These are phyloP conservation scores for Suillus tomentosus DNA, from an alignment of 768 basidiomycete genomes.

Conservation along the genomic window DNA sequence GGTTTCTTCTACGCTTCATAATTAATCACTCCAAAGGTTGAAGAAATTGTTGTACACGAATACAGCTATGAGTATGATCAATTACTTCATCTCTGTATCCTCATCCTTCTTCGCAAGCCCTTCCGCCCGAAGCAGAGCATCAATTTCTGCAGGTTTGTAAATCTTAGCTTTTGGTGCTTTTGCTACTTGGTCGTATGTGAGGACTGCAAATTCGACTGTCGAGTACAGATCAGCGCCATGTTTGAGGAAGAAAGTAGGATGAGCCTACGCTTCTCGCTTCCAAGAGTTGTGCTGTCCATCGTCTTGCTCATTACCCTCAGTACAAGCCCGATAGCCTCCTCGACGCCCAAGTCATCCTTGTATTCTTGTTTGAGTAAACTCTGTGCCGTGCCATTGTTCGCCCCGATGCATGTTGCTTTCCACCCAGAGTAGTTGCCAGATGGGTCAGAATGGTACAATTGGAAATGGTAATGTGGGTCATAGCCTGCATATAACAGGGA, in stretches of 20 bases:
- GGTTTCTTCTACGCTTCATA: not conserved
- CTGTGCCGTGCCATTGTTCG: slow-evolving; percentile 95
- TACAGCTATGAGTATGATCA: slow-evolving; percentile 16
- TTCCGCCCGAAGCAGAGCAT: slow-evolving; percentile 75
- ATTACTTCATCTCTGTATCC: slow-evolving; percentile 74
- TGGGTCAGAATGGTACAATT: slow-evolving; percentile 97
- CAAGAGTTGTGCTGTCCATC: slow-evolving; percentile 97
- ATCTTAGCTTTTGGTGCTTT: slow-evolving; percentile 89
- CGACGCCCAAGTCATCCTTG: slow-evolving; percentile 89
- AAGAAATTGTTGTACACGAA: slow-evolving; percentile 8
- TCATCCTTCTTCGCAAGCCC: slow-evolving; percentile 88
- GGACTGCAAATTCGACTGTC: slow-evolving; percentile 93
- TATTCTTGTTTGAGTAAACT: slow-evolving; percentile 97
- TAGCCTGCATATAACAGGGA: slow-evolving; percentile 96
- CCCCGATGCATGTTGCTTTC: slow-evolving; percentile 99
- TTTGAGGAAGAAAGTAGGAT: not conserved
- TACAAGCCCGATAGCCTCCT: slow-evolving; percentile 91
- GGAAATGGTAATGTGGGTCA: slow-evolving; percentile 94
- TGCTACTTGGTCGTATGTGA: slow-evolving; percentile 79
- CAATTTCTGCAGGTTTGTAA: slow-evolving; percentile 86
- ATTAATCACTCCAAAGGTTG: not conserved
- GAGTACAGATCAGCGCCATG: slow-evolving; percentile 6
- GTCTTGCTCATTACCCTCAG: slow-evolving; percentile 98
- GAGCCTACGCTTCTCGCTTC: slow-evolving; percentile 90
- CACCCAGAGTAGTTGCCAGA: slow-evolving; percentile 98